Evolutionary conservation across 768 basidiomycete genomes (phyloP).

Genomic region (Rhodotorula taiwanensis): DNA sequence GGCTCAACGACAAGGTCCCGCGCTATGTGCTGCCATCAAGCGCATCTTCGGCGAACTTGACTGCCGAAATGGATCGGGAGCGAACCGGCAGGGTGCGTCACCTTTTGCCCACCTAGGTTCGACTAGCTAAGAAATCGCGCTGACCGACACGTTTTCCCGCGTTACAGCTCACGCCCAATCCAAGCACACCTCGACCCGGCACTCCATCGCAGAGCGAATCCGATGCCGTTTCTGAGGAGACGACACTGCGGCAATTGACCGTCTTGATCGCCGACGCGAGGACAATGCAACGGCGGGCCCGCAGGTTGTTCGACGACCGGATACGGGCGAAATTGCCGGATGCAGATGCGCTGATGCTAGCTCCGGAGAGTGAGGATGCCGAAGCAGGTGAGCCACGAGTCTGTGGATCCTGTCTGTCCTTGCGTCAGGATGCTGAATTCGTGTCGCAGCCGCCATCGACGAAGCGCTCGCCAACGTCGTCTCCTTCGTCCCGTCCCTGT

Average conservation of each 20-base stretch:
- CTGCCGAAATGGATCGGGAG: slow-evolving; percentile 18
- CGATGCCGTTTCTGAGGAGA: slow-evolving; percentile 22
- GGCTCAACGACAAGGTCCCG: slow-evolving; percentile 61
- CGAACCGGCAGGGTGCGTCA: neutral
- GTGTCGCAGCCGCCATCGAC: slow-evolving; percentile 47
- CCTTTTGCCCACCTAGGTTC: too few relatives aligned
- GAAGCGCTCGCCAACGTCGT: slow-evolving; percentile 53
- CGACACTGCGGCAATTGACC: slow-evolving; percentile 29
- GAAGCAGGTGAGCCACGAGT: neutral
- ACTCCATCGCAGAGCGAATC: slow-evolving; percentile 1
- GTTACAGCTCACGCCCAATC: slow-evolving; percentile 19
- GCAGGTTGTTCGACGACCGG: slow-evolving; percentile 26
- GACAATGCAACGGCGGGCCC: slow-evolving; percentile 23
- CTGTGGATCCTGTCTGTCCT: neutral
- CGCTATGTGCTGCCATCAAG: slow-evolving; percentile 27
- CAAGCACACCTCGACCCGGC: neutral
- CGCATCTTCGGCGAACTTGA: slow-evolving; percentile 20
- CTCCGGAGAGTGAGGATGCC: slow-evolving; percentile 6
- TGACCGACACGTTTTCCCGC: too few relatives aligned
- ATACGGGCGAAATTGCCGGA: slow-evolving; percentile 23
- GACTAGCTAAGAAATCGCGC: too few relatives aligned
- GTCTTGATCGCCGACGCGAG: slow-evolving; percentile 34
- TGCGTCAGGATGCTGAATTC: too few relatives aligned
- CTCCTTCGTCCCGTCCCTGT: slow-evolving; percentile 55
- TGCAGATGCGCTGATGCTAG: too few relatives aligned